Percentiles rank a stretch among this genome's conserved stretches.
Evolutionary conservation across 2,329 filamentous ascomycete genomes (phyloP).

Genomic region (Curvularia sp.): DNA sequence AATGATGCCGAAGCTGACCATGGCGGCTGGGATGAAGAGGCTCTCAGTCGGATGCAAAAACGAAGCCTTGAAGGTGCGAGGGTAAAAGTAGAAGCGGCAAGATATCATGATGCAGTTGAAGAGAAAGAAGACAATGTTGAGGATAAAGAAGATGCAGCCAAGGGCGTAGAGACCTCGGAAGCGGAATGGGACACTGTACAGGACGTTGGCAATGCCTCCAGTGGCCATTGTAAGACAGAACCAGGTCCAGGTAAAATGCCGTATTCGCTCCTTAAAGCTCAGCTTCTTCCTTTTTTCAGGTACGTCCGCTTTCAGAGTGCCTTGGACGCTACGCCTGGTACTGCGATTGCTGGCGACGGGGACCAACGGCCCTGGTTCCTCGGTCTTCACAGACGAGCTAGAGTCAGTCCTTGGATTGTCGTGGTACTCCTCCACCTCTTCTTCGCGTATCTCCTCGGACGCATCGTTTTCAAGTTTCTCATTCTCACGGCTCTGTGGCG

Average conservation of each 20-base stretch:
- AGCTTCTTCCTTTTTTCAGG: slow-evolving; percentile 19
- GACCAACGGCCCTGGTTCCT: slow-evolving; percentile 1
- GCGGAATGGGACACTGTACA: slow-evolving; percentile 58
- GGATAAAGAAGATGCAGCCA: slow-evolving; percentile 58
- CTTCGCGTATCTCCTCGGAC: slow-evolving; percentile 3
- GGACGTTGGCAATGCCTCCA: slow-evolving; percentile 66
- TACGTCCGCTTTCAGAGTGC: background rate
- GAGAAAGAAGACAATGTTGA: slow-evolving; percentile 68
- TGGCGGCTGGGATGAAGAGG: slow-evolving; percentile 74
- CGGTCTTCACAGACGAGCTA: slow-evolving; percentile 7
- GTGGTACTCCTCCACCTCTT: slow-evolving; percentile 11
- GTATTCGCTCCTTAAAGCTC: slow-evolving; percentile 62
- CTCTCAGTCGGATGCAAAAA: slow-evolving; percentile 80
- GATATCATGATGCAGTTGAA: slow-evolving; percentile 72
- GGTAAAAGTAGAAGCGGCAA: slow-evolving; percentile 72
- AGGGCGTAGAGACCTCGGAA: slow-evolving; percentile 57
- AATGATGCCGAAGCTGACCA: slow-evolving; percentile 70
- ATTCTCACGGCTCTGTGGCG: slow-evolving; percentile 4
- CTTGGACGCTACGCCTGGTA: slow-evolving; percentile 4
- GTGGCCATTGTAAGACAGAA: slow-evolving; percentile 75
- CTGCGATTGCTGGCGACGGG: slow-evolving; percentile 7
- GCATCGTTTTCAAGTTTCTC: slow-evolving; percentile 1
- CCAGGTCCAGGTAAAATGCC: slow-evolving; percentile 78
- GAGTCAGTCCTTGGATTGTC: background rate
- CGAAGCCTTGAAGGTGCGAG: slow-evolving; percentile 73